These are phyloP conservation scores for Aspergillus eucalypticola DNA, from an alignment of 2,329 filamentous ascomycete species.

Conservation along the genomic window DNA sequence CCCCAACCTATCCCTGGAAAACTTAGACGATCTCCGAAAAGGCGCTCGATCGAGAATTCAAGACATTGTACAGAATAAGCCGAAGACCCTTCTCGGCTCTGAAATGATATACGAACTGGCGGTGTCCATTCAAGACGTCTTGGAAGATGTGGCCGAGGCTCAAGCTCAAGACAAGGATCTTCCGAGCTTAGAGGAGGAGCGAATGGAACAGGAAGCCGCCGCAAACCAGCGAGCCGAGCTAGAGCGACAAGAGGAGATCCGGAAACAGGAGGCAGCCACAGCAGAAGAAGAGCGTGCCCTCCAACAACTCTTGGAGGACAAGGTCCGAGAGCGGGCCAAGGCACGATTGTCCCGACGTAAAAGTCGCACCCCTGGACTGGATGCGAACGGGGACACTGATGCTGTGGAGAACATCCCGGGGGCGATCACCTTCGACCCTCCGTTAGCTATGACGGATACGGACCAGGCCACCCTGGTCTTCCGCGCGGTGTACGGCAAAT, in stretches of 20 bases:
- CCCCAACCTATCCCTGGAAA: constrained; percentile 70
- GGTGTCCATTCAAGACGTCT: constrained; percentile 63
- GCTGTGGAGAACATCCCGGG: constrained; percentile 37
- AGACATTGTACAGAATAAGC: constrained; percentile 67
- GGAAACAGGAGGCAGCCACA: constrained; percentile 43
- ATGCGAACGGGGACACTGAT: constrained; percentile 31
- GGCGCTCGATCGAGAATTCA: constrained; percentile 71
- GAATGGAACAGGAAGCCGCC: constrained; percentile 76
- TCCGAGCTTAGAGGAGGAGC: constrained; percentile 85
- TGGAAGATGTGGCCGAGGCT: constrained; percentile 82
- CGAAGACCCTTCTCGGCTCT: constrained; percentile 63
- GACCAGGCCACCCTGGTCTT: constrained; percentile 67
- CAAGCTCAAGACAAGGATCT: constrained; percentile 74
- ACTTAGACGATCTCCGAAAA: constrained; percentile 65
- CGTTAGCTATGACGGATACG: constrained; percentile 59
- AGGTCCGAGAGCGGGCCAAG: constrained; percentile 42
- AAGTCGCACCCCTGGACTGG: constrained; percentile 37
- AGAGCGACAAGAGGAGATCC: constrained; percentile 51
- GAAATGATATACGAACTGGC: constrained; percentile 67
- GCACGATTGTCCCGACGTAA: constrained; percentile 41
- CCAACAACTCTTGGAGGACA: constrained; percentile 42
- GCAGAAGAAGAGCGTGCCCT: constrained; percentile 44
- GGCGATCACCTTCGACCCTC: constrained; percentile 45
- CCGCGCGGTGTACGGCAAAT: constrained; percentile 69
- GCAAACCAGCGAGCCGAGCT: constrained; percentile 58